Evolutionary conservation across 2,329 filamentous ascomycete species (phyloP), one percentile per base, ranked within the genome.

Genomic region (Ophiostoma ulmi): DNA sequence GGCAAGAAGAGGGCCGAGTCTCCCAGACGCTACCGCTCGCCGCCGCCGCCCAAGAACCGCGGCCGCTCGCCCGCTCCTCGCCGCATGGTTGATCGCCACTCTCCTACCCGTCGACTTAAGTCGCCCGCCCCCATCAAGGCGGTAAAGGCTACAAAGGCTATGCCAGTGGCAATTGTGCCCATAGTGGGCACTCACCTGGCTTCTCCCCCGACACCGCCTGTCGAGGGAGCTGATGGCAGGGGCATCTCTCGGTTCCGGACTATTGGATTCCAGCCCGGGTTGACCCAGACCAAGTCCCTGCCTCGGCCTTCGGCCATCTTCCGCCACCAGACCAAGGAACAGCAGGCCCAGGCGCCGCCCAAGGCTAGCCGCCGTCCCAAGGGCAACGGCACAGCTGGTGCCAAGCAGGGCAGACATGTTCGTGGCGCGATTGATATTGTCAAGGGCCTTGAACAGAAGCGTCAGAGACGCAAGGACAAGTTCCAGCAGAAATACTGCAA

Each of bases 361-460:
- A 80, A 79, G 70, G 67, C 75, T 14, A 68, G 36, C 3, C 77
- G 77, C 68, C 76, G 72, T 64, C 55, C 73, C 35, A 76, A 74
- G 73, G 73, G 79, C 73, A 73, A 78, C 75, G 70, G 76, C 75
- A 74, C 76, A 72, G 80, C 69, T 17, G 68, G 72, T 48, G 65
- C 52, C 38, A 73, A 69, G 11, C 70, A 81, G 71, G 85, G 90
- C 68, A 81, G 88, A 61, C 93, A 95, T 74, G 87, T 92, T 11
- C 91, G 95, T 73, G 93, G 93, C n/a, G 94, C 95, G 48, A 96
- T 99, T 75, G 95, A 98, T 80, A 99, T 97, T 73, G 92, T 97
- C 80, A 97, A 97, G 79, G 95, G 95, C 10, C 86, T 99, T 1
- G 95, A 99, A 82, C 90, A 92, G 80, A 98, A 97, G 83, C 90